phyloP scores from a whole-genome alignment of 495 filamentous ascomycete genomes.

The Penicillium odoratum region DNA sequence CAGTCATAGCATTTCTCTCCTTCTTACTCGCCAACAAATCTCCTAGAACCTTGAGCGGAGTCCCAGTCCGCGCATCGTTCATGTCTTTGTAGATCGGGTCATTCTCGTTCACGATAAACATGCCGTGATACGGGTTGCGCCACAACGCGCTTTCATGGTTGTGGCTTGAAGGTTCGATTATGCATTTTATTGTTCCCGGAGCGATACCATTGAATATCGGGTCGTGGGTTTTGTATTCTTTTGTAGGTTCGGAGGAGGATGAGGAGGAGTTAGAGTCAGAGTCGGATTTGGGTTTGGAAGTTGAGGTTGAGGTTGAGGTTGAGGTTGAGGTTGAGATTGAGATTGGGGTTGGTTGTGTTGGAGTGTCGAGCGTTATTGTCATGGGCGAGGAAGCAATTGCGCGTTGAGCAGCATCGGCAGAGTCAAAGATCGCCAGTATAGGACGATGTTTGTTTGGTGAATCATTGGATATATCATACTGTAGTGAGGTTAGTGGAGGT shows the following conservation, averaged over 20 bases:
- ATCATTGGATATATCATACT: slow-evolving; percentile 21
- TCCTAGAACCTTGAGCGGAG: slow-evolving; percentile 32
- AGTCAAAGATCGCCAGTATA: slow-evolving; percentile 40
- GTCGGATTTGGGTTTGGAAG: background rate
- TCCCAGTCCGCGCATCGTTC: slow-evolving; percentile 16
- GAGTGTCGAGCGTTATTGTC: slow-evolving; percentile 17
- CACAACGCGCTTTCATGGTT: slow-evolving; percentile 27
- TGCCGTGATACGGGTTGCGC: slow-evolving; percentile 31
- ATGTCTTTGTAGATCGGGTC: slow-evolving; percentile 30
- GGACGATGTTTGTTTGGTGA: slow-evolving; percentile 13
- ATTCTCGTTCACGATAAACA: slow-evolving; percentile 15
- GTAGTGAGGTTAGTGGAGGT: background rate
- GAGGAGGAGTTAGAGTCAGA: background rate
- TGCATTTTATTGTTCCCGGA: slow-evolving; percentile 23
- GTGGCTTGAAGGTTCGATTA: slow-evolving; percentile 25
- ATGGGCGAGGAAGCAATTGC: slow-evolving; percentile 39
- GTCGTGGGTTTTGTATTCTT: background rate
- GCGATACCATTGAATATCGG: background rate
- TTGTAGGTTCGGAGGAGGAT: background rate
- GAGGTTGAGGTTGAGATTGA: background rate
- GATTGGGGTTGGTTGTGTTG: slow-evolving; percentile 1
- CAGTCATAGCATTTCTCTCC: slow-evolving; percentile 4
- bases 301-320: background rate
- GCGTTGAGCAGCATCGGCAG: slow-evolving; percentile 29
- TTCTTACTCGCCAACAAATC: slow-evolving; percentile 32